Evolutionary conservation across 2,329 filamentous ascomycete species (phyloP).

Genomic region (Diplodia intermedia): DNA sequence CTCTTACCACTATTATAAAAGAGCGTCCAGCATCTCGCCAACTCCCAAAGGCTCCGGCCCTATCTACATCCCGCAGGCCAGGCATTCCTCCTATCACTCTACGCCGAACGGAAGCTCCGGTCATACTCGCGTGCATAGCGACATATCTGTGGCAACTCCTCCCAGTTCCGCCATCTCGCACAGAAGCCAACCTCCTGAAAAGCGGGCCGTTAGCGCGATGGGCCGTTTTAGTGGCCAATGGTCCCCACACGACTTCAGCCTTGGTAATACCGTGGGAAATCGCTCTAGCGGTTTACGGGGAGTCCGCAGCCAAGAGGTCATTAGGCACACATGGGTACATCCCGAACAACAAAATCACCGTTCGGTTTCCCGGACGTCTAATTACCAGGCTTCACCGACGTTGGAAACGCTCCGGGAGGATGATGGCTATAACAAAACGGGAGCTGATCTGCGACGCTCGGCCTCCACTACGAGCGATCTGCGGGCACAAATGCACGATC

Average conservation of each 20-base stretch:
- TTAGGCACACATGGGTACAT: conserved; percentile 41
- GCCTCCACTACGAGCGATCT: conserved; percentile 75
- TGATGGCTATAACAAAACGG: conserved; percentile 39
- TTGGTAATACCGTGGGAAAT: conserved; percentile 18
- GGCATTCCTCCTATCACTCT: conserved; percentile 15
- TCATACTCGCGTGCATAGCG: conserved; percentile 52
- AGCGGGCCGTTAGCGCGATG: conserved; percentile 50
- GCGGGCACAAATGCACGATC: conserved; percentile 82
- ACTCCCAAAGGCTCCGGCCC: conserved; percentile 41
- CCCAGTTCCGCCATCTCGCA: conserved; percentile 38
- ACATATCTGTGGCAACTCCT: conserved; percentile 48
- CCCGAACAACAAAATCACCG: conserved; percentile 21
- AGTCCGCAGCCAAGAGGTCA: conserved; percentile 50
- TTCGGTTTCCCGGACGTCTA: conserved; percentile 36
- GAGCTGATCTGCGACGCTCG: conserved; percentile 62
- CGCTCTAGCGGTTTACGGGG: conserved; percentile 41
- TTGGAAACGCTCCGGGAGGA: conserved; percentile 54
- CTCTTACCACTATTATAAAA: conserved; percentile 52
- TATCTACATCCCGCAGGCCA: conserved; percentile 26
- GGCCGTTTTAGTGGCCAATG: conserved; percentile 47
- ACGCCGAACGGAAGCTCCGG: conserved; percentile 44
- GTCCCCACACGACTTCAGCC: conserved; percentile 40
- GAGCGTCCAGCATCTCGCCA: conserved; percentile 43
- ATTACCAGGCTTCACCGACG: conserved; percentile 49
- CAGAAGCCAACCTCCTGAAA: conserved; percentile 36